Evolutionary conservation across 352 stramenopile species (phyloP), one percentile per base, ranked within the genome.

Genomic region (Elongisporangium prolatum): DNA sequence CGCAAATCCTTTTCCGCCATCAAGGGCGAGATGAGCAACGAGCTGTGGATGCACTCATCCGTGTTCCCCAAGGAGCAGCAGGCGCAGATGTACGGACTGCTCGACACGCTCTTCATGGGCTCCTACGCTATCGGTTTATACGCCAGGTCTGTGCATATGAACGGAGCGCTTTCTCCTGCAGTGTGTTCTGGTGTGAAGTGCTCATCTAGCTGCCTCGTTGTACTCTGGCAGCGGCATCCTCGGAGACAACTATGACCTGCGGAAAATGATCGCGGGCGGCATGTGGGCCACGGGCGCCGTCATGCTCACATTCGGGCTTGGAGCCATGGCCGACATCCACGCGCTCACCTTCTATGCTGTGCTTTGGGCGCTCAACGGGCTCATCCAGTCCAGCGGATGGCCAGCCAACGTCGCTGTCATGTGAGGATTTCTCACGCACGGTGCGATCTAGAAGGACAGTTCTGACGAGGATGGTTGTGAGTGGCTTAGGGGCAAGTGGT

Each of bases 401-500:
- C 80, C 83, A 0, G 71, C 84, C 2, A 92, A 91, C 38, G 80
- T 91, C 48, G 77, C 85, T 0, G 80, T 92, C 47, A 93, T 93
- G 81, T 6, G 79, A 63, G 78, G 91, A 21, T 17, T 16, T 49
- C 21, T 51, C 17, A 9, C 20, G 10, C 37, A n/a, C 13, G 7
- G 8, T 21, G 21, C 38, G 21, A 13, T 16, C 24, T 16, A 18
- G 21, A 10, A 10, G 40, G 9, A n/a, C 16, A 3, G 6, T 21
- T 24, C 40, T 51, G 22, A 50, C 17, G 1, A 24, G 2, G 8
- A 20, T 3, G 37, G 5, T 22, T 18, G 6, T 24, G 60, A 78
- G 75, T 56, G 82, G 88, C 69, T 83, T 57, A 98, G 97, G 93
- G 95, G 95, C 56, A 98, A 97, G 70, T 99, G 96, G 96, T 96